Base-by-base conservation (phyloP, 75 land plant genomes). In the Cryptomeria japonica region DNA sequence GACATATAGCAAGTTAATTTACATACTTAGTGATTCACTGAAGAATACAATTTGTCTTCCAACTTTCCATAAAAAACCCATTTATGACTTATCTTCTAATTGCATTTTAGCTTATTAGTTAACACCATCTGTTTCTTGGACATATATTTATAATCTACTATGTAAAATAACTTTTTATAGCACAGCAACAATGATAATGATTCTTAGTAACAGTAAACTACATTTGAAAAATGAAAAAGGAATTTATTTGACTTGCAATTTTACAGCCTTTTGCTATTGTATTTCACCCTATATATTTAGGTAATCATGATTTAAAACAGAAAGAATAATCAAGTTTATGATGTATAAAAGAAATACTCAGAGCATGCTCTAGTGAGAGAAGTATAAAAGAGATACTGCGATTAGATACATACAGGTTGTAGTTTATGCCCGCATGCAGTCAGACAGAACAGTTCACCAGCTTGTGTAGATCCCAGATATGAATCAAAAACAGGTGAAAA, bases 391-490 rank as follows among this genome's bases (percentile, higher is more conserved):
- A 82, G 46, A 44, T 79, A 41, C 25, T 6, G 36, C 34, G 51
- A 37, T 82, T 12, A 82, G 38, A 49, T 77, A 89, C 90, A 78
- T 61, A 90, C 91, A 18, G 90, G 91, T 84, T 90, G 91, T 70
- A 91, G 90, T 56, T 87, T 90, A 37, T 87, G 87, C 19, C 91
- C 91, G 46, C 15, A 12, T 25, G 49, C n/a, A 25, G 90, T 88
- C 56, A 90, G 90, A 84, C 91, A 90, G 86, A 91, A 91, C 6
- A 91, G 92, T 42, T 91, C 92, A 13, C 92, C 92, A 80, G 92
- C 92, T 90, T 91, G 92, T 53, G 92, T 91, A 37, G 92, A 64
- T 49, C 87, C 91, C 13, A 68, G 86, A 90, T 90, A 90, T n/a
- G 91, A 19, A 86, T 90, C 91, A 38, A 86, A 36, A 13, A 78